Base-by-base conservation (phyloP, 106 monocot species). In the Vanilla planifolia region DNA sequence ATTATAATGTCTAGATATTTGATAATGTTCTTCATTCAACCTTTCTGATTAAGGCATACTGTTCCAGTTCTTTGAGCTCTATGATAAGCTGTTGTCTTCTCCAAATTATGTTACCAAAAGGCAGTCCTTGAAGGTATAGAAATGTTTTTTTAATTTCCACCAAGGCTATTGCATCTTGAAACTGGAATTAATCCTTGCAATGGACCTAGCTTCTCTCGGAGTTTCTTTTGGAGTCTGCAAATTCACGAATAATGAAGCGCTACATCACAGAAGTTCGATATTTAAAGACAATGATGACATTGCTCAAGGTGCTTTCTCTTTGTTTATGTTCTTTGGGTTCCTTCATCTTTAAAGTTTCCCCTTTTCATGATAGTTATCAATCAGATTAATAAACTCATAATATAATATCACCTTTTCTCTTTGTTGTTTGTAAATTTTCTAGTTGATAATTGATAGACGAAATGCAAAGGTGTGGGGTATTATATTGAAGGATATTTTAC, bases 111-210 rank as follows among this genome's bases (percentile, higher is more conserved):
- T 98, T 20, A 98, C 98, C 25, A 82, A 88, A 77, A 74, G 92
- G 34, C 98, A 98, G 61, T 91, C 98, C 3, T 78, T 98, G 77
- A 98, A 98, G 98, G 98, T 98, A 77, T 65, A 73, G 7, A 42
- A 29, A 20, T 57, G 57, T 21, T 19, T 5, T 33, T 57, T 20
- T n/a, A n/a, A n/a, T 22, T 19, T 21, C 35, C 10, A 8, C 20
- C 21, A 33, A 57, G 33, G 30, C 21, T 36, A 48, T 64, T 41
- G n/a, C 52, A 5, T 29, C 60, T 66, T 28, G 1, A 21, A 58
- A 53, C 14, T 28, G 29, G 8, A 37, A 47, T 29, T 58, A 59
- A 28, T 29, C 26, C 26, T 24, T 67, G 8, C 47, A 27, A 19
- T 71, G 30, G 22, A 28, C 59, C 45, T 71, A 98, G 98, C 61